Evolutionary conservation across 2,329 filamentous ascomycete genomes (phyloP), one percentile per base, ranked within the genome.

Genomic region (Colletotrichum musicola): DNA sequence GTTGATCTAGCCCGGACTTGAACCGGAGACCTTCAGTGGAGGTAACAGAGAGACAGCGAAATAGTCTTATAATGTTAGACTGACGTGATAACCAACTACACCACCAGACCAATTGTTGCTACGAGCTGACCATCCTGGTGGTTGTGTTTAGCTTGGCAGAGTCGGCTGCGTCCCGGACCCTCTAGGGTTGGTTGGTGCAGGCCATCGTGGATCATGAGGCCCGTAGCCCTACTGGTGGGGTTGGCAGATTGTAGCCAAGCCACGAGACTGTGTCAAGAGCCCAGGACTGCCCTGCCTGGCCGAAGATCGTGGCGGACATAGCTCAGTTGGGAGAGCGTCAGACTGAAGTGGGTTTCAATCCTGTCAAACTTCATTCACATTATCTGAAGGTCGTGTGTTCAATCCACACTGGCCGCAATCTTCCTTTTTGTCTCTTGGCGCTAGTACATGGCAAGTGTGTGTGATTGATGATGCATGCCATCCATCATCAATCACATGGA

Each of bases 81-180:
- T 82, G 79, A 82, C 77, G 81, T 82, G 81, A 82, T 82, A 82
- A 82, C 80, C 81, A 82, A 82, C 81, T 76, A 77, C 74, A 76
- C 77, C 80, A 64, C 85, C 83, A 59, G 64, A 68, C 53, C 60
- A 42, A 35, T 10, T 35, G 7, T 35, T 42, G 13, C 10, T 42
- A 14, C 14, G 4, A 4, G 7, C 3, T 7, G 7, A 9, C 13
- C 40, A n/a, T 42, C 14, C 6, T 14, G 6, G 16, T 14, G 14
- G 12, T 14, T 14, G 40, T 42, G 25, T 47, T 25, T 10, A 9
- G 9, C 44, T 13, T 14, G 46, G 1, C 18, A 6, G 16, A 20
- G 13, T 42, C 12, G 30, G 30, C 10, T 3, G 30, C 7, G 9
- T 35, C 9, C 30, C 30, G 30, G 44, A 18, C 44, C 44, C 16